Percentiles rank a stretch among this genome's conserved stretches.
Evolutionary conservation across 345 rosid species (phyloP).

Genomic region (Anacardium occidentale): DNA sequence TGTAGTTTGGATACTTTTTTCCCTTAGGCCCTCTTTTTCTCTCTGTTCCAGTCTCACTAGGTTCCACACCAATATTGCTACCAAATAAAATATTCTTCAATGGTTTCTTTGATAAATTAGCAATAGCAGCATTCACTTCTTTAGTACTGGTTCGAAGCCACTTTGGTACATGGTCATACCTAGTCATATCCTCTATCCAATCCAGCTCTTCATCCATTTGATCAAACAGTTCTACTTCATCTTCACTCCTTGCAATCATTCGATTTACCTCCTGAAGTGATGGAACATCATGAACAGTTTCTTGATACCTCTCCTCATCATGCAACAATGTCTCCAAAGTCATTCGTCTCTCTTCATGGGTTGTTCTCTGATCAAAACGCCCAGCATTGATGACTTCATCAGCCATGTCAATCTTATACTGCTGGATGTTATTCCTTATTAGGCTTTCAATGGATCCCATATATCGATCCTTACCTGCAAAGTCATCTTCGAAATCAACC

Average conservation of each 20-base stretch:
- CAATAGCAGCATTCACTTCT: conserved; percentile 73
- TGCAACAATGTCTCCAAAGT: conserved; percentile 96
- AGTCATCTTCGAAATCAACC: conserved; percentile 87
- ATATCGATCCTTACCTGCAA: conserved; percentile 97
- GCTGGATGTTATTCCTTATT: conserved; percentile 97
- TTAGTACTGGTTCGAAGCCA: conserved; percentile 90
- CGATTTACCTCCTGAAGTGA: conserved; percentile 90
- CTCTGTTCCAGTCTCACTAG: conserved; percentile 62
- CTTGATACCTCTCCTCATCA: conserved; percentile 98
- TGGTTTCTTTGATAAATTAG: conserved; percentile 85
- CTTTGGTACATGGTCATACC: conserved; percentile 89
- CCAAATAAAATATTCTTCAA: conserved; percentile 60
- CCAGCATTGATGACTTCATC: conserved; percentile 99
- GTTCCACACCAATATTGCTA: conserved; percentile 45
- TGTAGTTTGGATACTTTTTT: conserved; percentile 79
- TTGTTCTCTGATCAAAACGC: conserved; percentile 99
- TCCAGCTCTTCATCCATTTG: conserved; percentile 99
- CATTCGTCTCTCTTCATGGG: conserved; percentile 98
- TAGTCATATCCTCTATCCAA: conserved; percentile 94
- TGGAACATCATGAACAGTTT: conserved; percentile 98
- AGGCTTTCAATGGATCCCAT: conserved; percentile 99
- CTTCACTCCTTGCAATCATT: conserved; percentile 97
- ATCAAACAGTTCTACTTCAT: conserved; percentile 94
- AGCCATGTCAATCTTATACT: conserved; percentile 99
- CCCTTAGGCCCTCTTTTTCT: conserved; percentile 92